Conservation (phyloP, 169 alveolate species). For the Theileria luwenshuni region DNA sequence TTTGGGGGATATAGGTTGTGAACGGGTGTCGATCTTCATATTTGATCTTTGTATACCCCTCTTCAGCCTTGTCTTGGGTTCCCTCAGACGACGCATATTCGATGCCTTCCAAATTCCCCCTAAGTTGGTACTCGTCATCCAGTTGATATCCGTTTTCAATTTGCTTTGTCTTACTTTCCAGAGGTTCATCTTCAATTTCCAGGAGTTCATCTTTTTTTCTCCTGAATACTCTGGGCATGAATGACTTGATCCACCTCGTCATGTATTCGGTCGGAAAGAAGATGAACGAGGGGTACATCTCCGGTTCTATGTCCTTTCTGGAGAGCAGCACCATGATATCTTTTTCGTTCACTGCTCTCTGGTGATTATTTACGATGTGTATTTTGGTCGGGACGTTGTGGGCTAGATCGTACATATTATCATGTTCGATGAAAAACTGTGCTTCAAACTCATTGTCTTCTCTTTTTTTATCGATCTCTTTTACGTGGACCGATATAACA, state of each 20-base stretch:
- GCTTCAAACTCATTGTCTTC: background rate
- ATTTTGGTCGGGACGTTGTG: constrained; percentile 17
- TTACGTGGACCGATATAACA: background rate
- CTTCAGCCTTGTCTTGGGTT: background rate
- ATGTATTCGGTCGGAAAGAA: background rate
- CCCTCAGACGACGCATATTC: background rate
- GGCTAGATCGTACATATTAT: constrained; percentile 8
- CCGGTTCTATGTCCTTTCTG: background rate
- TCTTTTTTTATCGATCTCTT: background rate
- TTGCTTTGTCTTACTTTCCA: background rate
- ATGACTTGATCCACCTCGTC: background rate
- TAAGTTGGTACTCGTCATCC: constrained; percentile 10
- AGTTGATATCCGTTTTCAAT: too few relatives aligned
- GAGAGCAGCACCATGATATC: background rate
- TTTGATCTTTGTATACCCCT: too few relatives aligned
- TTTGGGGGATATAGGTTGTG: too few relatives aligned
- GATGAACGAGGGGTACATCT: background rate
- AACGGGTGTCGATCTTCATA: too few relatives aligned
- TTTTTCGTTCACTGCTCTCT: constrained; percentile 10
- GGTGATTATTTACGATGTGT: background rate
- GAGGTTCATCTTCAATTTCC: background rate
- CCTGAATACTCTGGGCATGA: background rate
- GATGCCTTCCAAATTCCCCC: constrained; percentile 7
- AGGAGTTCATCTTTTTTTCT: background rate
- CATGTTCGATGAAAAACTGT: constrained; percentile 8